These are phyloP conservation scores for Psilocybe subaeruginosa DNA, from an alignment of 768 basidiomycete species.

Conservation along the genomic window DNA sequence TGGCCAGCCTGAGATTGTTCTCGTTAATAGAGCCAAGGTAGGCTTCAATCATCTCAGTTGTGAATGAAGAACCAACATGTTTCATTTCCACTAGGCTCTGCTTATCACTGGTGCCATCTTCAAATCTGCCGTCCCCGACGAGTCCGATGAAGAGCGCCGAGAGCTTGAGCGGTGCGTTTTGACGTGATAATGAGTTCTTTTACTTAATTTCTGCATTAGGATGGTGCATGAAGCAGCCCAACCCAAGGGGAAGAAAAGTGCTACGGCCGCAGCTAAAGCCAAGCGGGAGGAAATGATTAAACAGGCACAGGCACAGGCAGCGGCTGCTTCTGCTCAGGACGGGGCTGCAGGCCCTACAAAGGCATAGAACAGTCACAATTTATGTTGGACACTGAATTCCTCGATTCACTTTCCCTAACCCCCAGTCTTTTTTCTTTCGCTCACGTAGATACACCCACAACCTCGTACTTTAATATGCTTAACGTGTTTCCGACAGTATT, in stretches of 20 bases:
- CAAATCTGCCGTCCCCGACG: constrained; percentile 83
- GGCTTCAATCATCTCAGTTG: no score
- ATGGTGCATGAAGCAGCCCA: constrained; percentile 88
- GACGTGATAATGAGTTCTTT: constrained; percentile 6
- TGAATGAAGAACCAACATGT: no score
- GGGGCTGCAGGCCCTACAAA: neutral
- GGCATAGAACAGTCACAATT: neutral
- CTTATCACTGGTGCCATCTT: constrained; percentile 89
- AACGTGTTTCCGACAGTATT: neutral
- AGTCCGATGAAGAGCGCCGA: constrained; percentile 90
- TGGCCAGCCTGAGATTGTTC: constrained; percentile 66
- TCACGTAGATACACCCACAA: neutral
- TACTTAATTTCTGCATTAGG: constrained; percentile 37
- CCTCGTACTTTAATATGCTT: neutral
- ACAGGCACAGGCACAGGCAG: constrained; percentile 31
- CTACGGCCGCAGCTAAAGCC: constrained; percentile 36
- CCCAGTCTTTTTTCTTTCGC: neutral
- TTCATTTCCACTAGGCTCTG: constrained; percentile 58
- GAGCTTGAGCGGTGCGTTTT: constrained; percentile 84
- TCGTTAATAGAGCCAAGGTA: constrained; percentile 84
- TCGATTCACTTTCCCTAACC: neutral
- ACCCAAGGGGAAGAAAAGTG: constrained; percentile 63
- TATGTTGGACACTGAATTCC: neutral
- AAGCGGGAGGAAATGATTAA: constrained; percentile 43
- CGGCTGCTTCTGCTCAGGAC: constrained; percentile 4